Conservation (phyloP, 805 yeast genomes). For the Nematodospora valgi region DNA sequence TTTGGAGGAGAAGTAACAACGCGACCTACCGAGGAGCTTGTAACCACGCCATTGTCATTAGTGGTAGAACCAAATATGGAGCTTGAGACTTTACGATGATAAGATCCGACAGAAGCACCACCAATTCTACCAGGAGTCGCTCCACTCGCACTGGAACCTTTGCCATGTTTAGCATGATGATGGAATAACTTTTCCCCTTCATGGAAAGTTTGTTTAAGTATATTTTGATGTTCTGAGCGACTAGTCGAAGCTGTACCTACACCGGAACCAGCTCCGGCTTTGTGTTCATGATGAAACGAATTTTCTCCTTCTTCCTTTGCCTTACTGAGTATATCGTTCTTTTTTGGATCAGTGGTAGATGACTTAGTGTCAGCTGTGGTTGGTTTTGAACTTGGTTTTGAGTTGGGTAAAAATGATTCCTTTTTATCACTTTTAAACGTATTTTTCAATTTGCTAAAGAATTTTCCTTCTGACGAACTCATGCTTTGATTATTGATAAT, state of each 20-base stretch:
- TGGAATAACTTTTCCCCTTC: conserved; percentile 8
- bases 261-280: background rate
- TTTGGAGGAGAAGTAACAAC: conserved; percentile 28
- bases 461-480: conserved; percentile 11
- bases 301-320: conserved; percentile 4
- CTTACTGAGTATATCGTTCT: background rate
- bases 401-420: background rate
- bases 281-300: conserved; percentile 4
- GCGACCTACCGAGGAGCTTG: conserved; percentile 21
- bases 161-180: conserved; percentile 1
- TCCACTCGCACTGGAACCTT: conserved; percentile 1
- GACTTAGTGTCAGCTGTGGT: background rate
- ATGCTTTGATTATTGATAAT: background rate
- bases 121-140: background rate
- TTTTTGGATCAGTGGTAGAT: background rate
- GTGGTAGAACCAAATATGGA: background rate
- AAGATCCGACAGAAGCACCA: background rate
- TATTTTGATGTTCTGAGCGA: conserved; percentile 1
- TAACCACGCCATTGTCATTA: background rate
- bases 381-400: background rate
- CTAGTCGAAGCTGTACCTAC: conserved; percentile 2
- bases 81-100: conserved; percentile 1
- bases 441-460: conserved; percentile 19
- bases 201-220: conserved; percentile 5
- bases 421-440: conserved; percentile 15